Base-by-base conservation (phyloP, 2,329 filamentous ascomycete genomes). In the Scedosporium apiospermum region DNA sequence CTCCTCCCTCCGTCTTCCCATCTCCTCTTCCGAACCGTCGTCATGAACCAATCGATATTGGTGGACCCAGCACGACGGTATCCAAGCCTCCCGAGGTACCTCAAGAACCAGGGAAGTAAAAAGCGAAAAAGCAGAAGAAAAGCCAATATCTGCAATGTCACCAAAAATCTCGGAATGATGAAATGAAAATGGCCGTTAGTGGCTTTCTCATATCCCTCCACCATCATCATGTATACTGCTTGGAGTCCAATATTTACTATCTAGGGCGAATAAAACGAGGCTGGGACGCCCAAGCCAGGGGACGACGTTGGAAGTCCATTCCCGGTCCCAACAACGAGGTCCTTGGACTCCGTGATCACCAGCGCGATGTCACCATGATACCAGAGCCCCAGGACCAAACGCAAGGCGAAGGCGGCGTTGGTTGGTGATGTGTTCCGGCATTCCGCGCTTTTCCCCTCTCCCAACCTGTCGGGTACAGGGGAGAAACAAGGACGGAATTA, bases 281-380 rank as follows among this genome's bases (percentile, higher is more conserved):
- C 34, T 38, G 34, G 34, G 34, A 38, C 34, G 4, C 34, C 9
- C 34, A 38, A 38, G 34, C 34, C 12, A 38, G 34, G 34, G 34
- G 10, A 38, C 34, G 10, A 34, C 30, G 30, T 34, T 38, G 34
- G 34, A 38, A 38, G 34, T 12, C 34, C 34, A 12, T 12, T 12
- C 34, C 34, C 34, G 34, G 34, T 38, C 34, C 34, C 34, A 27
- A 55, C 18, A 23, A 55, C 51, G 51, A 55, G 51, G 34, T 12
- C 34, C 34, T 3, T 38, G 34, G 34, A 14, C 34, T 38, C 34
- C 18, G 12, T 27, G 18, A 55, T 55, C 51, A 55, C 18, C 51
- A 55, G 51, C 51, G 51, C 51, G 51, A 55, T 55, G 51, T 55
- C 18, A 55, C 51, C 51, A 55, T 55, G 51, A 55, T 55, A 55